Evolutionary conservation across 164 flowering plant genomes (phyloP).

Genomic region (Cinnamomum micranthum): DNA sequence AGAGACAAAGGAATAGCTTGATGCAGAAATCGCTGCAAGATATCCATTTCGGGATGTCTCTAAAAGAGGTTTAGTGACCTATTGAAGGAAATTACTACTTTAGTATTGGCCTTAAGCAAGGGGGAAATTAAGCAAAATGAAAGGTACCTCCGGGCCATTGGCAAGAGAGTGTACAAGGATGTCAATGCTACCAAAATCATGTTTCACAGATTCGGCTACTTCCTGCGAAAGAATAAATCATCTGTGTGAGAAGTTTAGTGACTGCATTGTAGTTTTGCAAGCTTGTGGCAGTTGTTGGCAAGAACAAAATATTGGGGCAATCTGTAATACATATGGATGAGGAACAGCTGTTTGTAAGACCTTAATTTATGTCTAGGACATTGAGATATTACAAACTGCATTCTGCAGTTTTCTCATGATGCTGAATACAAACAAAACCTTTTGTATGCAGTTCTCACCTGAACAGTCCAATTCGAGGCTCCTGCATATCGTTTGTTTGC

Average conservation of each 20-base stretch:
- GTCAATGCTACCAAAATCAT: constrained; percentile 95
- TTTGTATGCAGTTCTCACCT: constrained; percentile 33
- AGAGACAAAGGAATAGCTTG: constrained; percentile 92
- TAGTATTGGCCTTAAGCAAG: not conserved
- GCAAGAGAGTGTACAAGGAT: constrained; percentile 99
- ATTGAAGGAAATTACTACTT: not conserved
- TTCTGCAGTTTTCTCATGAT: not conserved
- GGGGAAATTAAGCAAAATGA: not conserved
- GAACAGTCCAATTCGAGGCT: constrained; percentile 83
- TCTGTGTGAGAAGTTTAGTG: not conserved
- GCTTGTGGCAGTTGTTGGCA: not conserved
- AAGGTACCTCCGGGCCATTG: constrained; percentile 88
- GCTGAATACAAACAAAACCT: not conserved
- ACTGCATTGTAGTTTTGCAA: not conserved
- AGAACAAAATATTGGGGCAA: not conserved
- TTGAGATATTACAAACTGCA: not conserved
- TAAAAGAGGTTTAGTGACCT: constrained; percentile 91
- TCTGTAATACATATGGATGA: not conserved
- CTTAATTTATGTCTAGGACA: not conserved
- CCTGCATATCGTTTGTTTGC: constrained; percentile 92
- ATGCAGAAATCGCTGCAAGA: constrained; percentile 94
- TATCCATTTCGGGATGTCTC: constrained; percentile 95
- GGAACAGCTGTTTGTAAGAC: not conserved
- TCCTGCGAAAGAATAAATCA: constrained; percentile 43
- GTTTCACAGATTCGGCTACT: constrained; percentile 78